Evolutionary conservation across 306 rosid species (phyloP).

Genomic region (Mucuna pruriens): DNA sequence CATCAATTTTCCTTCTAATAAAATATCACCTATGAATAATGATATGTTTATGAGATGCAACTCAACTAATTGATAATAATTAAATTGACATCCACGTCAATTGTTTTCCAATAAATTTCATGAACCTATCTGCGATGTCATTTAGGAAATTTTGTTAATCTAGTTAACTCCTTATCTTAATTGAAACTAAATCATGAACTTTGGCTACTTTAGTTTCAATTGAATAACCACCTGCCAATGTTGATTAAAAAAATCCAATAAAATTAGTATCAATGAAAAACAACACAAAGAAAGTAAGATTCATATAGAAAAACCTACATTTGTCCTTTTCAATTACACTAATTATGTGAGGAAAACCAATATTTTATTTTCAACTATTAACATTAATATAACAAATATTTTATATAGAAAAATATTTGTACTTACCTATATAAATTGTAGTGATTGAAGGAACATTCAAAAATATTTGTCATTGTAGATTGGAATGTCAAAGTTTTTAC

Average conservation of each 20-base stretch:
- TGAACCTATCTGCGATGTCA: background rate
- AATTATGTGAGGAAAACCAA: too few relatives aligned
- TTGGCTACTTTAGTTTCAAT: slow-evolving; percentile 43
- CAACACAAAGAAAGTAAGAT: background rate
- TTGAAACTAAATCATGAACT: slow-evolving; percentile 51
- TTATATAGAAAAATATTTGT: background rate
- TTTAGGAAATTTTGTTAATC: slow-evolving; percentile 45
- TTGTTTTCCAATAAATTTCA: background rate
- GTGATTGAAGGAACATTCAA: background rate
- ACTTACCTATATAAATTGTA: slow-evolving; percentile 49
- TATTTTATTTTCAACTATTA: too few relatives aligned
- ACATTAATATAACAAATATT: too few relatives aligned
- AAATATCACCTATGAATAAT: background rate
- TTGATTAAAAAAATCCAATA: too few relatives aligned
- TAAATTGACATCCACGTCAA: background rate
- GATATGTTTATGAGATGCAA: background rate
- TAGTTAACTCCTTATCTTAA: slow-evolving; percentile 35
- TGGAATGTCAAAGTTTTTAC: too few relatives aligned
- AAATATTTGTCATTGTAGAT: too few relatives aligned
- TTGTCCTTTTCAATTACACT: background rate
- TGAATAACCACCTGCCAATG: slow-evolving; percentile 38
- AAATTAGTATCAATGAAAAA: background rate
- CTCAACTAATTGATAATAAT: background rate
- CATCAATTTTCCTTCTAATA: background rate
- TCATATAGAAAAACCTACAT: background rate